Conservation (phyloP, 805 yeast genomes). For the Starmerella sp. region DNA sequence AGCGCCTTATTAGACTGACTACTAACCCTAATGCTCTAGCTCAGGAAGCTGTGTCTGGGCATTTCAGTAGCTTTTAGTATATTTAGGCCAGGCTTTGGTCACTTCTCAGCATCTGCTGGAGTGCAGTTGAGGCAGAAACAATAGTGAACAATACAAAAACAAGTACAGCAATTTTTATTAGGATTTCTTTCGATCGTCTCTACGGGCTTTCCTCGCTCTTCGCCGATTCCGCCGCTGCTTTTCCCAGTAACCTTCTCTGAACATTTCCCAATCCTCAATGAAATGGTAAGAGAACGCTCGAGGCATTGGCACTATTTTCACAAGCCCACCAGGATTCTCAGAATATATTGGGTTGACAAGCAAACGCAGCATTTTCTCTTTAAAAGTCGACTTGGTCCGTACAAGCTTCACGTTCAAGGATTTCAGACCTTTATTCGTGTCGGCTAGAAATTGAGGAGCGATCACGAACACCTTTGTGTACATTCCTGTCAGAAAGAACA, state of each 20-base stretch:
- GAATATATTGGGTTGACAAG: slow-evolving; percentile 23
- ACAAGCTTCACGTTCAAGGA: slow-evolving; percentile 72
- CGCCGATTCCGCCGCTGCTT: slow-evolving; percentile 11
- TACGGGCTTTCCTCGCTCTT: neutral
- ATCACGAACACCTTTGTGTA: slow-evolving; percentile 72
- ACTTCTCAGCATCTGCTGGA: too few relatives aligned
- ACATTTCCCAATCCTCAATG: slow-evolving; percentile 90
- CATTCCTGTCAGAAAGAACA: slow-evolving; percentile 83
- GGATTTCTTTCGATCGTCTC: neutral
- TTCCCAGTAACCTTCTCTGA: slow-evolving; percentile 87
- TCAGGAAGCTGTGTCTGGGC: too few relatives aligned
- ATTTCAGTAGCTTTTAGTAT: too few relatives aligned
- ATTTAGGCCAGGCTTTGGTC: too few relatives aligned
- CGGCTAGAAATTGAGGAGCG: slow-evolving; percentile 65
- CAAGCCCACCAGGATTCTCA: slow-evolving; percentile 49
- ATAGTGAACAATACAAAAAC: neutral
- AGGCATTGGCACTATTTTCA: slow-evolving; percentile 70
- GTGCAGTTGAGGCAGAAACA: too few relatives aligned
- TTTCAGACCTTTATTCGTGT: slow-evolving; percentile 82
- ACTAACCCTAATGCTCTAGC: too few relatives aligned
- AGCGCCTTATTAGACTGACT: too few relatives aligned
- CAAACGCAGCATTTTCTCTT: slow-evolving; percentile 24
- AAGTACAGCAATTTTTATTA: neutral
- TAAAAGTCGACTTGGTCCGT: slow-evolving; percentile 21
- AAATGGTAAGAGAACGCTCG: slow-evolving; percentile 70